Base-by-base conservation (phyloP, 192 early-diverging fungal species). In the Backusella australiensis region DNA sequence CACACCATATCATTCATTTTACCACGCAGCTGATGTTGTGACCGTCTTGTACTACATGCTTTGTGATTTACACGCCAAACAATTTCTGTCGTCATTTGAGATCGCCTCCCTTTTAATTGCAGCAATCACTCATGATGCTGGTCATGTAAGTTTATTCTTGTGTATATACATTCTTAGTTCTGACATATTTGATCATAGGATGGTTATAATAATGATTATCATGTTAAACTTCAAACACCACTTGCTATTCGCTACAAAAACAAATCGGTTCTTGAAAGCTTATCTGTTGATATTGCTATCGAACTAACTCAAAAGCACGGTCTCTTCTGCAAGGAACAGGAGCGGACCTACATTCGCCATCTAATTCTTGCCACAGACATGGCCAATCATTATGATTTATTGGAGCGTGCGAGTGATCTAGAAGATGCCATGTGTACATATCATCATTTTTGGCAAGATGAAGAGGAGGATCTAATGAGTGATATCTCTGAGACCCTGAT, bases 1-100 rank as follows among this genome's bases (percentile, higher is more conserved):
- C 15, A 93, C 93, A 59, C 93, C 93, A 2, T 97, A 97, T 74
- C 96, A 97, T 81, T 94, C 93, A 14, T 97, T 96, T 80, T 92
- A 92, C 80, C 96, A 97, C 73, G 95, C 95, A 12, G 88, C 93
- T 7, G 96, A 97, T 82, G 95, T 97, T 12, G 90, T 92, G 7
- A 89, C 89, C 38, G 91, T 95, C 79, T 87, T 96, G 15, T 94
- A 91, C 78, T 92, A 92, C 72, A 87, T 94, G 65, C 83, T 96
- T 17, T 83, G 78, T 19, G 89, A 94, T 56, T 84, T 96, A 79
- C 89, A 85, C 34, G 87, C 91, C 0, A 81, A 84, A 1, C 87
- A 89, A 17, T 91, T 92, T 69, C 78, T 95, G 9, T 87, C 87
- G 21, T 78, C 86, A 15, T 84, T 88, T 26, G 94, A 96, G 67